Percentiles rank a stretch among this genome's conserved stretches.
Conservation (phyloP, 805 yeast genomes). For the Suhomyces pyralidae region DNA sequence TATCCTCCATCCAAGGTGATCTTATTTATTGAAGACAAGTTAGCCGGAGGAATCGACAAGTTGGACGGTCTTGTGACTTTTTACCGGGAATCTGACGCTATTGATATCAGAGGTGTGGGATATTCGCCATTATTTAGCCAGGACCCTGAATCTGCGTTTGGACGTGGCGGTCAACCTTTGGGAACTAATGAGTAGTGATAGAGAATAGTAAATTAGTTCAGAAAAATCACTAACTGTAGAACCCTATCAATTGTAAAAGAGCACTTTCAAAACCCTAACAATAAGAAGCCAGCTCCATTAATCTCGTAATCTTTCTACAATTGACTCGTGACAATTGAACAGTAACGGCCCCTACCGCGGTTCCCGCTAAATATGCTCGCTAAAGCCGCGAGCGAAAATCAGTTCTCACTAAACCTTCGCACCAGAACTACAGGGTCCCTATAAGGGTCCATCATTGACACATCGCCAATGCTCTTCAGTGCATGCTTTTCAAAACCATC, state of each 20-base stretch:
- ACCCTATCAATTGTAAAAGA: not conserved
- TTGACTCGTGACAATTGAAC: too few species aligned
- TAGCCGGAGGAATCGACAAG: constrained; percentile 47
- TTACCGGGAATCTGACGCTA: constrained; percentile 59
- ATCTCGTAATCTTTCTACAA: not conserved
- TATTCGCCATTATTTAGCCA: constrained; percentile 26
- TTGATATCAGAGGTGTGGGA: constrained; percentile 37
- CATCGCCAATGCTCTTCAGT: too few species aligned
- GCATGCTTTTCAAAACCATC: too few species aligned
- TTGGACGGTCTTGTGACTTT: constrained; percentile 56
- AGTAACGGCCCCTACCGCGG: not conserved
- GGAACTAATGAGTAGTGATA: constrained; percentile 11
- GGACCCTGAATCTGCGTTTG: constrained; percentile 21
- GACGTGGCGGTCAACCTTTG: constrained; percentile 20
- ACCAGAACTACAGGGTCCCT: not conserved
- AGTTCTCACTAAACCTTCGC: not conserved
- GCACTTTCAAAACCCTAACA: too few species aligned
- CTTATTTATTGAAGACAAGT: constrained; percentile 58
- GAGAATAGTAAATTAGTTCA: not conserved
- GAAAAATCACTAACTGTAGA: not conserved
- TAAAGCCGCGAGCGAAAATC: not conserved
- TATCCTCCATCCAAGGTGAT: constrained; percentile 67
- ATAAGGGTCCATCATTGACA: too few species aligned
- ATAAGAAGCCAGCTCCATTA: not conserved
- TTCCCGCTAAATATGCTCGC: not conserved